Conservation (phyloP, 169 alveolate genomes). For the Perkinsus olseni region DNA sequence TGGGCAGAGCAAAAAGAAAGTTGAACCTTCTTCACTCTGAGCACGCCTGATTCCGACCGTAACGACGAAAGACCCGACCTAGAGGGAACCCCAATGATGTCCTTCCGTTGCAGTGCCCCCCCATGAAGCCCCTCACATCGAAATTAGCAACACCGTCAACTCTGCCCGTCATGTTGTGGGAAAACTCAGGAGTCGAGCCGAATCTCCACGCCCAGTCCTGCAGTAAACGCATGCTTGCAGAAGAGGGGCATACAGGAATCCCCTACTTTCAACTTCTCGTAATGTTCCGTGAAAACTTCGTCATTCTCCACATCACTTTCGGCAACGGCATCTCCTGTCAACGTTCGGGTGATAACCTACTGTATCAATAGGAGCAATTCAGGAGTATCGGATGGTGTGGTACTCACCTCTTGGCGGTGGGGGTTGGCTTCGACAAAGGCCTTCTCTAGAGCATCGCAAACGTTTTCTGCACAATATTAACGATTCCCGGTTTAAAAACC, state of each 20-base stretch:
- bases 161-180: not conserved
- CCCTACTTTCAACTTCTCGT: not conserved
- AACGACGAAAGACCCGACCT: too few relatives aligned
- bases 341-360: not conserved
- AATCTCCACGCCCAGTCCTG: not conserved
- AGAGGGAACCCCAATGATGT: too few relatives aligned
- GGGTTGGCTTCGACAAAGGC: not conserved
- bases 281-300: not conserved
- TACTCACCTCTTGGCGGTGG: not conserved
- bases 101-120: too few relatives aligned
- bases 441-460: not conserved
- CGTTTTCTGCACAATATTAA: not conserved
- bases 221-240: not conserved
- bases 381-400: not conserved
- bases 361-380: not conserved
- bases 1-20: too few relatives aligned
- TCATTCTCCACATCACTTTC: not conserved
- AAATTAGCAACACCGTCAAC: not conserved
- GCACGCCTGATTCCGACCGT: too few relatives aligned
- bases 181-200: not conserved
- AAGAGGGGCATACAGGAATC: not conserved
- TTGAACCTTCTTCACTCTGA: too few relatives aligned
- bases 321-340: not conserved
- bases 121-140: too few relatives aligned
- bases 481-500: not conserved